Evolutionary conservation across 2,329 filamentous ascomycete species (phyloP).

Genomic region (Fusarium incarnatum): DNA sequence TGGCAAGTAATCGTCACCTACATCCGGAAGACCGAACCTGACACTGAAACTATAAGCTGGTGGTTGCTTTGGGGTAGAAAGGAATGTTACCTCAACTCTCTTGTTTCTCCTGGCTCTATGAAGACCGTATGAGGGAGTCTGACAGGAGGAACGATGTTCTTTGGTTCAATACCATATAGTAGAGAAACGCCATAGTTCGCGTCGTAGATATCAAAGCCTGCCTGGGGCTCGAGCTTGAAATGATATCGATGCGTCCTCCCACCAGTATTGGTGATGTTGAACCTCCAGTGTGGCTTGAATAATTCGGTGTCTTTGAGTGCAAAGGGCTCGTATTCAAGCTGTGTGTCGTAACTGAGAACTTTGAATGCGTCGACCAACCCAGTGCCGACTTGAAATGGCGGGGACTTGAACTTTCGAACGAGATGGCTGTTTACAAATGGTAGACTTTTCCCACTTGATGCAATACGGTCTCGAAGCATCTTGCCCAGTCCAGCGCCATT

Average conservation of each 20-base stretch:
- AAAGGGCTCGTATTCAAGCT: constrained; percentile 57
- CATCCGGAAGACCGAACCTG: constrained; percentile 46
- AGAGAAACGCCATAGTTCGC: constrained; percentile 46
- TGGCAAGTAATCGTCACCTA: constrained; percentile 53
- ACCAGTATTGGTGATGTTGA: constrained; percentile 59
- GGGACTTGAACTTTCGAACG: constrained; percentile 44
- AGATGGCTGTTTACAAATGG: constrained; percentile 46
- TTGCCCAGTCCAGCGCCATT: constrained; percentile 53
- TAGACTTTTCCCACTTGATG: constrained; percentile 51
- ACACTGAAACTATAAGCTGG: constrained; percentile 40
- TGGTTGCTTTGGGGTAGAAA: too few species aligned
- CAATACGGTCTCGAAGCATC: constrained; percentile 50
- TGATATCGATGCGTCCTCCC: constrained; percentile 55
- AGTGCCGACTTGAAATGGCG: constrained; percentile 58
- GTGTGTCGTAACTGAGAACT: constrained; percentile 55
- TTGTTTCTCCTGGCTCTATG: constrained; percentile 48
- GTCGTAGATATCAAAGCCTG: constrained; percentile 53
- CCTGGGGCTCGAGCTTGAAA: constrained; percentile 55
- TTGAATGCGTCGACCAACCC: constrained; percentile 61
- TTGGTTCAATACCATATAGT: constrained; percentile 46
- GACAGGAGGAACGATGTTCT: constrained; percentile 46
- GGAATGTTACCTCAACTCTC: constrained; percentile 44
- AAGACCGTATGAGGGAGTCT: constrained; percentile 45
- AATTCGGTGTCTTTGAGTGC: constrained; percentile 62
- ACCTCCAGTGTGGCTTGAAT: constrained; percentile 52